Evolutionary conservation across 2,329 filamentous ascomycete species (phyloP), one percentile per base, ranked within the genome.

Genomic region (Trichoderma lentiforme): DNA sequence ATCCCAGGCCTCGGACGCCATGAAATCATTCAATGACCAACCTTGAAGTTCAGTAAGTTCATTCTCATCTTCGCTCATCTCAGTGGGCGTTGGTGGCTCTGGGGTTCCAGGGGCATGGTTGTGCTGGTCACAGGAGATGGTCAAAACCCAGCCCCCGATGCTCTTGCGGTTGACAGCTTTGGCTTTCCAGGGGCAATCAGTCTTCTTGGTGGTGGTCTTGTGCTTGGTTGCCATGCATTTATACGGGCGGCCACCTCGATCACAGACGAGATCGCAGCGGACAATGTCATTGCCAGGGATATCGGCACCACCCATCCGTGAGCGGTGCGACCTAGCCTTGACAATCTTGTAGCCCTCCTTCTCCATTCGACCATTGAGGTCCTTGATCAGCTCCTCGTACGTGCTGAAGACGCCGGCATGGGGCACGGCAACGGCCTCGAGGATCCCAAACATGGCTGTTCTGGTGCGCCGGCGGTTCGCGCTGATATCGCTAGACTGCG

Each of bases 331-430:
- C 72, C 83, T 79, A 34, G 81, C 79, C 76, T 84, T 84, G 78
- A 84, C 83, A 69, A 84, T 81, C 73, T 84, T 84, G 80, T 84
- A 84, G 72, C 83, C 83, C 71, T 84, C 80, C 74, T 83, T 83
- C 71, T 82, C 78, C 79, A 84, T 84, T 39, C 80, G 81, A 66
- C 78, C 77, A 73, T 80, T 83, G 51, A 84, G 77, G 43, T 82
- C 78, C 56, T 78, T 77, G 73, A 84, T 82, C 26, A 84, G 78
- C 15, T 84, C 82, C 18, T 84, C 83, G 73, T 82, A 84, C n/a
- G 80, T 79, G 67, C 75, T 75, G 73, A 80, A 84, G 69, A 83
- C 77, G 71, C 77, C 80, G 39, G 77, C 76, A 73, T 80, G 76
- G 67, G 81, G 81, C 73, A 81, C 78, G 15, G 80, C 76, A 67